Evolutionary conservation across 1,139 yeast species (phyloP).

Genomic region (Hyphopichia fennica): DNA sequence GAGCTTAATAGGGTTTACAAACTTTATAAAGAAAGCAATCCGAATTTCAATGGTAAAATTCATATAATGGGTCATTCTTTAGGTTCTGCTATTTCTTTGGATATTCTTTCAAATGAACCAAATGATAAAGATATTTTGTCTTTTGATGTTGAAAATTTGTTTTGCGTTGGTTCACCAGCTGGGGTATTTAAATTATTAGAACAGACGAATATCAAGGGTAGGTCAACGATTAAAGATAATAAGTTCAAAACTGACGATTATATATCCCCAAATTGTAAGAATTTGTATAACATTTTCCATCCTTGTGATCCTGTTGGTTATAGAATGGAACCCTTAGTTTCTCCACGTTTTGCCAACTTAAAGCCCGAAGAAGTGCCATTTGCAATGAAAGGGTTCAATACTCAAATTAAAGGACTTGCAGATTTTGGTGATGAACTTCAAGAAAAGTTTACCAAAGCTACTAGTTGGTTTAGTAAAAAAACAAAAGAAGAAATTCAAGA

Average conservation of each 20-base stretch:
- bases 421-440: conserved; percentile 45
- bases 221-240: conserved; percentile 21
- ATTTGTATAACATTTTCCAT: conserved; percentile 77
- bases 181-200: conserved; percentile 80
- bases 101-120: conserved; percentile 65
- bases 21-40: conserved; percentile 62
- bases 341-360: conserved; percentile 51
- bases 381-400: conserved; percentile 49
- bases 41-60: conserved; percentile 74
- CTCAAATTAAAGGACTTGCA: conserved; percentile 42
- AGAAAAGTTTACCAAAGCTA: conserved; percentile 45
- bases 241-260: conserved; percentile 18
- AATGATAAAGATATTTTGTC: conserved; percentile 41
- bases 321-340: conserved; percentile 78
- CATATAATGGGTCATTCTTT: conserved; percentile 88
- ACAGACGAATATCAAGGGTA: conserved; percentile 51
- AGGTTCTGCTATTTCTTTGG: conserved; percentile 85
- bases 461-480: conserved; percentile 39
- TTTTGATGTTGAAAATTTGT: conserved; percentile 73
- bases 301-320: conserved; percentile 90
- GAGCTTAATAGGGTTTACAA: conserved; percentile 73
- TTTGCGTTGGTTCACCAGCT: conserved; percentile 86
- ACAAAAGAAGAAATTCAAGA: conserved; percentile 7
- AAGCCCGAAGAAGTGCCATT: conserved; percentile 64
- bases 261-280: conserved; percentile 53